Base-by-base conservation (phyloP, 2,329 filamentous ascomycete genomes). In the Fusarium marasasianum region DNA sequence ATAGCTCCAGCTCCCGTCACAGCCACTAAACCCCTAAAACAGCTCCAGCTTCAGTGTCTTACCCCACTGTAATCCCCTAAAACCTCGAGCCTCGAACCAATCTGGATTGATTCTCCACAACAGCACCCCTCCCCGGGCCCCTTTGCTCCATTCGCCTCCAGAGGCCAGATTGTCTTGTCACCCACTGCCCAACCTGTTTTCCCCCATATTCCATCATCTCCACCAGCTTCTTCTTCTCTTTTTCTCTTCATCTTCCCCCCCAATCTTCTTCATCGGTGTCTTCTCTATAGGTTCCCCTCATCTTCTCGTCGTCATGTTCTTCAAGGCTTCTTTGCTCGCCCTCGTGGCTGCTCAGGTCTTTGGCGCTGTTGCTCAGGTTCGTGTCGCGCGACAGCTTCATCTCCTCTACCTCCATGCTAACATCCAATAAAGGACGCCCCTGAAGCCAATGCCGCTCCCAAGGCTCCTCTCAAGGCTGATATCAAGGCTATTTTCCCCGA, bases 321-420 rank as follows among this genome's bases (percentile, higher is more conserved):
- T 94, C 84, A 92, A 91, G 85, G 88, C 93, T 79, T 90, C 93
- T 78, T 87, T 92, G 68, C 85, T 96, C 79, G 91, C 92, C 77
- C 84, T 95, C 72, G 86, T 94, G 83, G 92, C 93, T 71, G 85
- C 94, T 78, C 89, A 91, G 82, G 88, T 91, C 76, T 85, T 93
- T 75, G 87, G 90, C 81, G 91, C 88, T 78, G 87, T 90, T 77
- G 91, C 91, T 69, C 88, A 91, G 79, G 86, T 92, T 86, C 81
- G 90, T 87, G 55, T 73, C 66, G 58, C 59, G 54, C 67, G 58
- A 70, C 38, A 48, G 43, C 54, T 50, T 62, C 38, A 31, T 26
- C 43, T 54, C 29, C 14, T 12, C 22, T 62, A 44, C 11, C 6
- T 5, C 12, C 47, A 41, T 38, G 4, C 66, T 47, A 56, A 60